Conservation (phyloP, 2,329 filamentous ascomycete genomes). For the Colletotrichum horii region DNA sequence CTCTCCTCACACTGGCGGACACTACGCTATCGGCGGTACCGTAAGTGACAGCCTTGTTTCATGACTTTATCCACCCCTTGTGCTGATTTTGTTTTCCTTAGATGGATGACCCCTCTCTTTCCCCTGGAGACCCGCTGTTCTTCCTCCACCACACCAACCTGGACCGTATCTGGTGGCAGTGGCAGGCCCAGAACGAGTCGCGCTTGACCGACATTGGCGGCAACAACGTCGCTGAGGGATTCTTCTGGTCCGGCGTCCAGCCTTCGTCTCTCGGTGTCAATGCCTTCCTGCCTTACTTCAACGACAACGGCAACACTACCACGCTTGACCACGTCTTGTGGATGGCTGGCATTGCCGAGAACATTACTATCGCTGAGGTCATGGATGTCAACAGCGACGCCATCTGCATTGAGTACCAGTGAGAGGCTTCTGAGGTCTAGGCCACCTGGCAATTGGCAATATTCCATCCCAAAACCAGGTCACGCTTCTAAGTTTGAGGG, state of each 20-base stretch:
- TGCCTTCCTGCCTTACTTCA: constrained; percentile 8
- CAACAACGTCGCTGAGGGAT: neutral
- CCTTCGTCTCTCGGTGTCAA: neutral
- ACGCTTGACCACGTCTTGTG: constrained; percentile 6
- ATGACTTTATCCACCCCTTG: neutral
- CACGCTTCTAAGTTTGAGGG: too few species aligned
- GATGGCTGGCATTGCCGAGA: constrained; percentile 4
- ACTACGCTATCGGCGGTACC: constrained; percentile 11
- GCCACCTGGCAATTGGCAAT: neutral
- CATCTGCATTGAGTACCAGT: constrained; percentile 3
- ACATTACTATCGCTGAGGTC: constrained; percentile 10
- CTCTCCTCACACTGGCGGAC: neutral
- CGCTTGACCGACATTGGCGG: constrained; percentile 7
- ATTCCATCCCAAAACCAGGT: accelerated
- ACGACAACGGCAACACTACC: constrained; percentile 3
- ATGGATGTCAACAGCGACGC: constrained; percentile 12
- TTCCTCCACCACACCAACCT: constrained; percentile 10
- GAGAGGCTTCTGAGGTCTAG: neutral
- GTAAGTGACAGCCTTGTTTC: neutral
- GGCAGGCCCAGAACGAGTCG: constrained; percentile 16
- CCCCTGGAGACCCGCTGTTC: constrained; percentile 4
- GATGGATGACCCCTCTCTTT: constrained; percentile 13
- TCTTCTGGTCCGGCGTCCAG: neutral
- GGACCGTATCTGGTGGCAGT: constrained; percentile 7
- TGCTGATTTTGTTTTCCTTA: neutral